Base-by-base conservation (phyloP, 805 yeast genomes). In the Saturnispora dispora region DNA sequence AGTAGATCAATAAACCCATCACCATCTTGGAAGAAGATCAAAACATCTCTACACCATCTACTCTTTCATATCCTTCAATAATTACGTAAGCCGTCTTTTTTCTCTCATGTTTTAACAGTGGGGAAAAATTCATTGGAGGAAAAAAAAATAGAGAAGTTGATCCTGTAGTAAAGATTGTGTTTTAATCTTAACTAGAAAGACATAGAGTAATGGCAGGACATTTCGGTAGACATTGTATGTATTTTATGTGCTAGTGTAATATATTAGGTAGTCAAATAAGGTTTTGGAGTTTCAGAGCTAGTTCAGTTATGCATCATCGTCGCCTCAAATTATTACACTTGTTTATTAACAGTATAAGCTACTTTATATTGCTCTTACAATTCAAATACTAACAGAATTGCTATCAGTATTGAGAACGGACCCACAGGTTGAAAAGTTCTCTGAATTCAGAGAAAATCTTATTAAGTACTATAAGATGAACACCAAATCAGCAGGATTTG, bases 141-240 rank as follows among this genome's bases (percentile, higher is more conserved):
- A 11, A 44, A 30, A 30, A 42, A 42, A 40, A 7, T 25, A 7
- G 27, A 9, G 33, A 11, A 30, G 33, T 30, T 30, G 33, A 30
- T 30, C 4, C 3, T 30, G 5, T 7, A 13, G 15, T 30, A 13
- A 30, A 30, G 33, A 30, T 30, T 30, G 33, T 30, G 33, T 30
- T 30, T 11, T 40, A 23, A 5, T 39, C 32, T 33, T 7, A 18
- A 32, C 18, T 33, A 7, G n/a, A 22, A 6, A 6, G 27, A 17
- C 9, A 28, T 20, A 46, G 46, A 40, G 58, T 48, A 28, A 64
- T 64, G 68, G 67, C 67, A 23, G 67, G 64, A 18, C 59, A 56
- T 46, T 63, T 63, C 50, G 67, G 65, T 52, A 64, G 68, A 64
- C 68, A 64, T 52, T 55, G 67, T 63, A 61, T 54, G 67, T 62